phyloP scores from a whole-genome alignment of 306 rosid genomes.

The Cucumis hystrix region DNA sequence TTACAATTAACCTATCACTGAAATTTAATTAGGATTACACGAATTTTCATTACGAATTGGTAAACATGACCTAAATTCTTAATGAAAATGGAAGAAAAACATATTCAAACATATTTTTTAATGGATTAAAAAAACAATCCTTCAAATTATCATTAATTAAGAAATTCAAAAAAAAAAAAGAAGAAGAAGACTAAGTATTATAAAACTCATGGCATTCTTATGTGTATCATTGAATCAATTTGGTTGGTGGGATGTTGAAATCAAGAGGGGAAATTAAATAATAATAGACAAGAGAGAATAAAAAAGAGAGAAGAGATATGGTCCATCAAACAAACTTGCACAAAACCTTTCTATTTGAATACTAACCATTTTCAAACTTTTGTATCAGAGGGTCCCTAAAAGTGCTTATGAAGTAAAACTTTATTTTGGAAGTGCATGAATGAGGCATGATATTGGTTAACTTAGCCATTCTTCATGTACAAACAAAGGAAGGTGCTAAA shows the following conservation, averaged over 20 bases:
- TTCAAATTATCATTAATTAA: neutral
- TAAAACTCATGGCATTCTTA: neutral
- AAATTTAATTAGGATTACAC: too few relatives aligned
- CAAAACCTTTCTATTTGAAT: neutral
- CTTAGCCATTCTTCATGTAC: too few relatives aligned
- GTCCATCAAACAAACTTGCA: neutral
- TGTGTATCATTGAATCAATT: neutral
- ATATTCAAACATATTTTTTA: too few relatives aligned
- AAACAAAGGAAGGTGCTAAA: neutral
- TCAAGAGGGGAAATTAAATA: neutral
- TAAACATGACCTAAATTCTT: neutral
- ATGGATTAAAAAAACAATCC: neutral
- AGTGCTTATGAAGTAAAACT: neutral
- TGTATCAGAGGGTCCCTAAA: neutral
- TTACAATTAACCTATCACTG: too few relatives aligned
- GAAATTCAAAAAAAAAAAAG: neutral
- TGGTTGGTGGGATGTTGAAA: neutral
- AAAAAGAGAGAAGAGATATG: neutral
- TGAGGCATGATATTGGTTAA: neutral
- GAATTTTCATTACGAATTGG: too few relatives aligned
- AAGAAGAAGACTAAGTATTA: too few relatives aligned
- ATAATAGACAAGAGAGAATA: neutral
- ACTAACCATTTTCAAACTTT: neutral
- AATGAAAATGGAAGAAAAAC: neutral
- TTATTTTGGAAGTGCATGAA: neutral